Base-by-base conservation (phyloP, 176 grass and related monocot genomes). In the Rhynchospora pubera region DNA sequence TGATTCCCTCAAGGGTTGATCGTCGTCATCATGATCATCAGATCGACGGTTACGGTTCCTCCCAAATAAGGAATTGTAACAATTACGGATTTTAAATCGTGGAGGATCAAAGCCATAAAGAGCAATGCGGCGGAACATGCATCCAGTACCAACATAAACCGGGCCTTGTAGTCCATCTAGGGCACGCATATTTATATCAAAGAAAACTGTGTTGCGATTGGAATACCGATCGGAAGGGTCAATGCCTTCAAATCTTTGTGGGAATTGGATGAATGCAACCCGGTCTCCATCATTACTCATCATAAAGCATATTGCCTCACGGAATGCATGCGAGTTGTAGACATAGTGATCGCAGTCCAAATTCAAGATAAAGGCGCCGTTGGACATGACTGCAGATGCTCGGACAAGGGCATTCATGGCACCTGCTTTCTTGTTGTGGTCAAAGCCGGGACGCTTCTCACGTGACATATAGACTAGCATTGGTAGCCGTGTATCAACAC, bases 211-310 rank as follows among this genome's bases (percentile, higher is more conserved):
- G 61, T 82, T 82, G 12, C 79, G 79, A 47, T 82, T 82, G 21
- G 79, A 82, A 43, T 82, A 82, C 9, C 79, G 79, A 10, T 82
- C 79, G 0, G 79, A 82, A 52, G 79, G 79, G 61, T 82, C 79
- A 28, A 82, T 82, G 21, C 79, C 79, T 65, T 82, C 79, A 18
- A 82, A 82, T 82, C 79, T 82, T 65, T 82, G 79, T 1, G 79
- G 79, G n/a, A 82, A 82, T 50, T 82, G 79, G 79, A 82, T 63
- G 79, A 82, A 82, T 19, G 60, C 61, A 66, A 82, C 79, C 21
- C 12, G 39, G 26, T 82, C 79, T 6, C 79, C 79, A 16, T 65
- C 62, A 9, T 63, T 65, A 24, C 9, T 47, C 79, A 82, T 82
- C 79, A 82, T 82, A 53, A 64, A 65, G 12, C 61, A 82, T 50